These are phyloP conservation scores for Hypoxylon sp. DNA, from an alignment of 2,329 filamentous ascomycete species.

Conservation along the genomic window DNA sequence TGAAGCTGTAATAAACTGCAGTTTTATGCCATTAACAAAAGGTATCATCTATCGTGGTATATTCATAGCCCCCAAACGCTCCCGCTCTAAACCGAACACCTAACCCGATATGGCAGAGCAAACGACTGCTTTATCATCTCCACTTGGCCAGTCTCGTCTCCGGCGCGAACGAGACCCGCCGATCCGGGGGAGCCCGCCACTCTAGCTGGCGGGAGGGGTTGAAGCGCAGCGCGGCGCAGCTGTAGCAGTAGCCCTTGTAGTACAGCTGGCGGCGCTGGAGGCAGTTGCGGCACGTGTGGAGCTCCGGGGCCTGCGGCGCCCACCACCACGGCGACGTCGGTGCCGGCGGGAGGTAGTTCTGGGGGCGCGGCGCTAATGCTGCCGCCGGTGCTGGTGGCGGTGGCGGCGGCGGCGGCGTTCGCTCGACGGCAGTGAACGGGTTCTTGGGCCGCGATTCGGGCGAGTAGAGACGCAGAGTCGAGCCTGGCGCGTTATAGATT, in stretches of 20 bases:
- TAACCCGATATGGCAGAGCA: no score
- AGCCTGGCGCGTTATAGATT: conserved; percentile 42
- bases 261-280: conserved; percentile 17
- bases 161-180: conserved; percentile 11
- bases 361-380: neutral
- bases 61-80: no score
- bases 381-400: no score
- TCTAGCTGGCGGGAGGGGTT: neutral
- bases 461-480: conserved; percentile 32
- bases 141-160: conserved; percentile 26
- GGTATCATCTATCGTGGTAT: no score
- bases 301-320: neutral
- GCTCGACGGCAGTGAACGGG: neutral
- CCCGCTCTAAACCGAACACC: no score
- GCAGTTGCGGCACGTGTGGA: conserved; percentile 31
- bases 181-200: conserved; percentile 7
- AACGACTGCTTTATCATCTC: no score
- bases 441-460: neutral
- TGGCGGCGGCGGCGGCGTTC: no score
- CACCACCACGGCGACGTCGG: neutral
- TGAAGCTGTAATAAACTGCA: no score
- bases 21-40: no score
- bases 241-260: conserved; percentile 35
- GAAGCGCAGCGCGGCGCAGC: conserved; percentile 25
- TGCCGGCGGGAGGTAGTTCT: neutral